Evolutionary conservation across 305 asterid species (phyloP).

Genomic region (Fraxinus paxiana): DNA sequence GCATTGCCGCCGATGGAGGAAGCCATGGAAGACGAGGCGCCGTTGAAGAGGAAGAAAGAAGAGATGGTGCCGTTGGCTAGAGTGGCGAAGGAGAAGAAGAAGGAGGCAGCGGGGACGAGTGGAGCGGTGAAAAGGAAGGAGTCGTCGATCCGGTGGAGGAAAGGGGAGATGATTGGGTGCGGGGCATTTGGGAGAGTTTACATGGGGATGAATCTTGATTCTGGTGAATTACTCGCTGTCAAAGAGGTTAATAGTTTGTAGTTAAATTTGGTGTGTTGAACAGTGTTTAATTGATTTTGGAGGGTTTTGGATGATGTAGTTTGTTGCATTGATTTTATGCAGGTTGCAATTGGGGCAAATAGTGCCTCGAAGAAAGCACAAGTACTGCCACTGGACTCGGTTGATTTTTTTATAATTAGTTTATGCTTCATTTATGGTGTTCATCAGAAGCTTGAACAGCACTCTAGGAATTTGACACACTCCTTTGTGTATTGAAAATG

Average conservation of each 20-base stretch:
- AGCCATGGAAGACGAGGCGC: constrained; percentile 27
- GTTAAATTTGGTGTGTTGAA: constrained; percentile 1
- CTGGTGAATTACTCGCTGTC: constrained; percentile 88
- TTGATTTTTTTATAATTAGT: constrained; percentile 18
- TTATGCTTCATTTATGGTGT: not conserved
- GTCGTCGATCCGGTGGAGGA: constrained; percentile 78
- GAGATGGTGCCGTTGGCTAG: constrained; percentile 22
- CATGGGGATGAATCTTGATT: constrained; percentile 97
- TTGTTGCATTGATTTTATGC: constrained; percentile 26
- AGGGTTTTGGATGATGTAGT: constrained; percentile 20
- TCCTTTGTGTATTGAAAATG: constrained; percentile 6
- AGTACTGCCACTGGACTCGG: constrained; percentile 41
- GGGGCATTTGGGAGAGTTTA: constrained; percentile 97
- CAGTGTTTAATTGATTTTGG: not conserved
- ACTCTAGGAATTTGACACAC: not conserved
- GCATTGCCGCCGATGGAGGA: constrained; percentile 43
- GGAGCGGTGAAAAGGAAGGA: not conserved
- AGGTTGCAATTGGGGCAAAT: constrained; percentile 80
- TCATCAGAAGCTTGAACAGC: constrained; percentile 8
- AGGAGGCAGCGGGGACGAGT: not conserved
- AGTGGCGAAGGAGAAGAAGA: not conserved
- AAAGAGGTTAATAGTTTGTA: constrained; percentile 58
- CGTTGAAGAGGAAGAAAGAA: constrained; percentile 28
- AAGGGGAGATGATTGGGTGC: constrained; percentile 90
- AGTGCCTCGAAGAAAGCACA: constrained; percentile 75